Evolutionary conservation across 371 early-diverging fungal genomes (phyloP), one percentile per base, ranked within the genome.

Genomic region (Thermomucor indicae-seudaticae): DNA sequence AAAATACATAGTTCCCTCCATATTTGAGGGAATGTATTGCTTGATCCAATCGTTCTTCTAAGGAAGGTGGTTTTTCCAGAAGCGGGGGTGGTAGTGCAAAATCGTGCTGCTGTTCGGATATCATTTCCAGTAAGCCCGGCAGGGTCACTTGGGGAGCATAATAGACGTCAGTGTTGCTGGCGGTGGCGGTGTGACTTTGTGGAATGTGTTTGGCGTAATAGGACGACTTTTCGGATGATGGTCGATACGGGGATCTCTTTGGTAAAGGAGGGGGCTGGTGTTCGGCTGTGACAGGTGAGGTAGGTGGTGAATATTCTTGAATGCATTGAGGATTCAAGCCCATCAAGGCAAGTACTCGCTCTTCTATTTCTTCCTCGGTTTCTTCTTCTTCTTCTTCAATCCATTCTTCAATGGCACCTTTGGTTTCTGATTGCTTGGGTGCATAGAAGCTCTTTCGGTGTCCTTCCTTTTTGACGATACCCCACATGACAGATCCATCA

Each of bases 401-500:
- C 14, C 16, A 39, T 16, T 23, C 28, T 2, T 53, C 41, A 49
- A 17, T 27, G 24, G 24, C 49, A 8, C 28, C 34, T 19, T 11
- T 31, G 31, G n/a, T 47, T 34, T 47, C 48, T 12, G 40, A 38
- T n/a, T n/a, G n/a, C n/a, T n/a, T n/a, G 2, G 52, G 43, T 27
- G 20, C 38, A 40, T 20, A 51, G 37, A 57, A 57, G 31, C 53
- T 52, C 31, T 48, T 53, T 17, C 51, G 43, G 22, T 46, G 52
- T 29, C 55, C 60, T 42, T 54, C 42, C 42, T 53, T 52, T 44
- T 55, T 51, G 39, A 75, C 72, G 27, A 75, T 51, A 17, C 70
- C 75, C 68, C 71, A 75, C 7, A 64, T 51, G 12, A 75, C 67
- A 4, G 71, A 57, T 2, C 75, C 75, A 49, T 75, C 75, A 39